Percentiles rank a stretch among this genome's conserved stretches.
Evolutionary conservation across 495 filamentous ascomycete species (phyloP).

Genomic region (Tuber aestivum): DNA sequence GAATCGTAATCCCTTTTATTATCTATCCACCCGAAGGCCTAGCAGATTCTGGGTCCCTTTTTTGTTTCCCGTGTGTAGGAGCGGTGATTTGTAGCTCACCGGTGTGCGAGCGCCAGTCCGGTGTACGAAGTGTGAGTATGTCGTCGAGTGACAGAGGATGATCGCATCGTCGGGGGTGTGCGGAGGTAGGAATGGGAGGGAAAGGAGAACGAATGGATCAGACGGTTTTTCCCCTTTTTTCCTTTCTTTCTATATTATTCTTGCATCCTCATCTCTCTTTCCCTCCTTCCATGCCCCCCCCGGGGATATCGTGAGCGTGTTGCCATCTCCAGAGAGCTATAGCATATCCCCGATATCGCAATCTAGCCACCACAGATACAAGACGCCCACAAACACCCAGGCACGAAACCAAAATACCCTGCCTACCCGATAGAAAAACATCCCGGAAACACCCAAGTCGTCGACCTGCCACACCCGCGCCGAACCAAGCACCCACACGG

Average conservation of each 20-base stretch:
- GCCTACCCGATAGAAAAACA: no score
- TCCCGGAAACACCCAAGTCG: no score
- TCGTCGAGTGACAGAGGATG: not conserved
- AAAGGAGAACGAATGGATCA: not conserved
- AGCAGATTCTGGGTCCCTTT: not conserved
- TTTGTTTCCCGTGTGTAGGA: not conserved
- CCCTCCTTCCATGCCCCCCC: no score
- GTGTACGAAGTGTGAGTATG: not conserved
- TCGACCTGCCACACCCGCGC: no score
- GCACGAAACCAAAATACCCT: no score
- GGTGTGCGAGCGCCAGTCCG: not conserved
- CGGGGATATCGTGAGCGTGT: no score
- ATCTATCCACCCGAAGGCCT: not conserved
- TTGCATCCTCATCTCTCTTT: no score
- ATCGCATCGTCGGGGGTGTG: not conserved
- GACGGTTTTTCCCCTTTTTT: not conserved
- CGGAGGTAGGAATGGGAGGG: not conserved
- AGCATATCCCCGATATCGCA: no score
- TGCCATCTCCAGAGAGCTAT: no score
- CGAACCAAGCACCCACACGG: no score
- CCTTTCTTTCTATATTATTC: not conserved
- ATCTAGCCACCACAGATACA: no score
- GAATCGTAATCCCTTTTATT: not conserved
- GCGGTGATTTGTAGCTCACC: not conserved
- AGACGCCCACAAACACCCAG: no score